Evolutionary conservation across 1,139 yeast species (phyloP).

Genomic region (Hyphopichia pseudoburtonii): DNA sequence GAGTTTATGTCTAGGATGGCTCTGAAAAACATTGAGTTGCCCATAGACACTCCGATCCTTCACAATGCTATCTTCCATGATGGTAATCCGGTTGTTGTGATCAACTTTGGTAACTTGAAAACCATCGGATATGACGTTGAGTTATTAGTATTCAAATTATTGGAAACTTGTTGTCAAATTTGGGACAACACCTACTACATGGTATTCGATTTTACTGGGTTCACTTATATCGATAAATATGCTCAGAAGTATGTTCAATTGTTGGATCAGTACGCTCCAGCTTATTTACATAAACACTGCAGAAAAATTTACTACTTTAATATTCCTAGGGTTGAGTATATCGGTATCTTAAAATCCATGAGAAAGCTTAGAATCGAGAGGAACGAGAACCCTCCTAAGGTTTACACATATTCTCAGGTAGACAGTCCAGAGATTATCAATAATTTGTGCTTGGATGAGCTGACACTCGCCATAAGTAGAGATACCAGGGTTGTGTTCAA

Average conservation of each 20-base stretch:
- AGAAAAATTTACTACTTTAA: constrained; percentile 59
- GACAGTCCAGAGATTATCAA: constrained; percentile 51
- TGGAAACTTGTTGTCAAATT: constrained; percentile 69
- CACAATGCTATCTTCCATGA: constrained; percentile 68
- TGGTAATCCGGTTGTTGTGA: constrained; percentile 68
- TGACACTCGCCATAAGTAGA: constrained; percentile 34
- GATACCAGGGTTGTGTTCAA: constrained; percentile 66
- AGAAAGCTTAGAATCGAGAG: constrained; percentile 14
- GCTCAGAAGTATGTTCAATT: constrained; percentile 31
- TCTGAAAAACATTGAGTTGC: constrained; percentile 48
- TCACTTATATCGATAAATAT: constrained; percentile 31
- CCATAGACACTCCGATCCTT: constrained; percentile 48
- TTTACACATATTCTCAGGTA: constrained; percentile 41
- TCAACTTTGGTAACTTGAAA: constrained; percentile 47
- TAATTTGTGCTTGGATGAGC: constrained; percentile 49
- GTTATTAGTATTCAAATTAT: constrained; percentile 56
- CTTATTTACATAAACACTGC: constrained; percentile 54
- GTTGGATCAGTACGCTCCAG: constrained; percentile 44
- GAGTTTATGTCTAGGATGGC: constrained; percentile 78
- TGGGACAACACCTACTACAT: constrained; percentile 71
- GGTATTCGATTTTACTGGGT: constrained; percentile 71
- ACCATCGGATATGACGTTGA: constrained; percentile 52
- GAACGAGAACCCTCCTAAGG: constrained; percentile 16
- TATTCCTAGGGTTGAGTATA: constrained; percentile 47
- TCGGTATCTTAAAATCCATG: constrained; percentile 29